Percentiles rank a stretch among this genome's conserved stretches.
Conservation (phyloP, 1,284 basidiomycete genomes). For the Butyriboletus appendiculatus region DNA sequence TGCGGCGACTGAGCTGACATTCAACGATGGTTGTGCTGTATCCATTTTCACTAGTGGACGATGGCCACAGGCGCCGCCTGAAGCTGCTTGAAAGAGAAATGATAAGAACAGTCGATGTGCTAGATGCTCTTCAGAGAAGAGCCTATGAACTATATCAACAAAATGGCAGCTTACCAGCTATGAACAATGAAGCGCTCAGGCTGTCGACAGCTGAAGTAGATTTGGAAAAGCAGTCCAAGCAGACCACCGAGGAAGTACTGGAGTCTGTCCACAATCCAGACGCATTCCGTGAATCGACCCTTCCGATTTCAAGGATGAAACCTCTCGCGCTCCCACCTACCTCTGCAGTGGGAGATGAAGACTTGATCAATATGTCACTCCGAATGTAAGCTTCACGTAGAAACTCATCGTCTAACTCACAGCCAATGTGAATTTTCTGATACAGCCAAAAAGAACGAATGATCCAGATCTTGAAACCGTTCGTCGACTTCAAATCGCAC, state of each 20-base stretch:
- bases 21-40: not conserved
- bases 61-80: constrained; percentile 32
- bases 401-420: not conserved
- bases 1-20: not conserved
- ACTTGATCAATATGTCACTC: constrained; percentile 27
- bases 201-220: not conserved
- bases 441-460: constrained; percentile 11
- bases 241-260: constrained; percentile 14
- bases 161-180: not conserved
- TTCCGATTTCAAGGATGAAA: not conserved
- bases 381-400: constrained; percentile 17
- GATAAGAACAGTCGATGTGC: constrained; percentile 23
- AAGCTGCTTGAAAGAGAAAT: constrained; percentile 32
- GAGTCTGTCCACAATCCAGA: constrained; percentile 8
- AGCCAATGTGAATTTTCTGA: not conserved
- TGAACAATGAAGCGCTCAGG: not conserved
- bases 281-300: not conserved
- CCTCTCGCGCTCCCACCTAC: not conserved
- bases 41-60: constrained; percentile 26
- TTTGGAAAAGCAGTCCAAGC: not conserved
- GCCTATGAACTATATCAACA: constrained; percentile 23
- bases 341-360: constrained; percentile 16
- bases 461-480: not conserved
- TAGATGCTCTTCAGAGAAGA: constrained; percentile 26
- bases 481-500: constrained; percentile 3